A percentile compares a stretch with the other conserved stretches of the same genome.
These are phyloP conservation scores for Alternaria infectoria DNA, from an alignment of 2,329 filamentous ascomycete species.

Conservation along the genomic window DNA sequence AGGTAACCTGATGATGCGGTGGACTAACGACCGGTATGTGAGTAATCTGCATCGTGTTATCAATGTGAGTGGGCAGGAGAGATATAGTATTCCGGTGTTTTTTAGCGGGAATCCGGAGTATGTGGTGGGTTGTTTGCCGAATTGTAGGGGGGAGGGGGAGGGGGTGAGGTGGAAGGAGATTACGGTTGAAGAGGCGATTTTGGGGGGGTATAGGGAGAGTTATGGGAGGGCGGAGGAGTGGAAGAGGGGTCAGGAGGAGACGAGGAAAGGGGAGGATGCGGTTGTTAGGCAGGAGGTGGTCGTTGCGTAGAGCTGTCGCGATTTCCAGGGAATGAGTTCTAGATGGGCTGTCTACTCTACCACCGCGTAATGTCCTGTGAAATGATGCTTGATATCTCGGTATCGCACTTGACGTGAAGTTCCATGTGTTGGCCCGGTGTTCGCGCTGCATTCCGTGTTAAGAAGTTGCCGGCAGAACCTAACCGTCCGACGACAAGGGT, in stretches of 20 bases:
- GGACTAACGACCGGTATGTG: constrained; percentile 53
- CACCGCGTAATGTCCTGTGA: too few relatives aligned
- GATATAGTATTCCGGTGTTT: constrained; percentile 54
- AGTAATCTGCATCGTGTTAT: constrained; percentile 53
- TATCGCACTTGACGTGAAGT: too few relatives aligned
- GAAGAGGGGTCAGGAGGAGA: constrained; percentile 46
- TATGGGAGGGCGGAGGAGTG: constrained; percentile 53
- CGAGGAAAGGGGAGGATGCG: constrained; percentile 4
- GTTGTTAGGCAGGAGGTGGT: constrained; percentile 25
- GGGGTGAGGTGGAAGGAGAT: constrained; percentile 50
- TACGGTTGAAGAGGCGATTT: constrained; percentile 52
- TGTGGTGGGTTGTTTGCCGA: constrained; percentile 52
- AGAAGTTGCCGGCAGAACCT: neutral
- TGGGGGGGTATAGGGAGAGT: constrained; percentile 51
- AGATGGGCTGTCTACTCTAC: too few relatives aligned
- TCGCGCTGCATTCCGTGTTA: neutral
- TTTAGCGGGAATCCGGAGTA: constrained; percentile 55
- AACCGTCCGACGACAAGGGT: too few relatives aligned
- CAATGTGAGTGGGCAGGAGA: constrained; percentile 48
- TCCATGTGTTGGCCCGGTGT: neutral
- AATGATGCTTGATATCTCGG: too few relatives aligned
- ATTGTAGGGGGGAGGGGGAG: constrained; percentile 48
- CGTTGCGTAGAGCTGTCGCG: too few relatives aligned
- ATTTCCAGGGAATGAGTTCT: too few relatives aligned
- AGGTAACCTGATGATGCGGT: constrained; percentile 59